Percentiles rank a stretch among this genome's conserved stretches.
phyloP scores from a whole-genome alignment of 2,329 filamentous ascomycete species.

The Lasiodiplodia sp. region DNA sequence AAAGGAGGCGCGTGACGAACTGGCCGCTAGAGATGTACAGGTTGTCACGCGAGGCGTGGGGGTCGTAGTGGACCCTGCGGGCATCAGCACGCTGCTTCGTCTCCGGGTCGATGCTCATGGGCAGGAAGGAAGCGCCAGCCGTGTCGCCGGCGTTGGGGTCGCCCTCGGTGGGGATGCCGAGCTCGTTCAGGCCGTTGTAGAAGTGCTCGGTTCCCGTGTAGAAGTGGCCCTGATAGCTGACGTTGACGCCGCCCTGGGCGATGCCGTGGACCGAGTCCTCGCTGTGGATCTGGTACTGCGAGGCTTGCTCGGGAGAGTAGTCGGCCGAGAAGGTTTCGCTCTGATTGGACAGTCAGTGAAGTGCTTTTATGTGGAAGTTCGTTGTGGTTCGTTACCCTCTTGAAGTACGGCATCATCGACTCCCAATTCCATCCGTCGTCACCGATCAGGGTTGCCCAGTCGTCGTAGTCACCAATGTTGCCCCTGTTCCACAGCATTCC shows the following conservation, averaged over 20 bases:
- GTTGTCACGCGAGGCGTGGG: slow-evolving; percentile 38
- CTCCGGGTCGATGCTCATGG: slow-evolving; percentile 40
- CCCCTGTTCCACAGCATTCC: slow-evolving; percentile 30
- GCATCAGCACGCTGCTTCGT: slow-evolving; percentile 38
- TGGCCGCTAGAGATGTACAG: slow-evolving; percentile 31
- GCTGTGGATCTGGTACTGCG: slow-evolving; percentile 38
- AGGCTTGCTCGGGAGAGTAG: slow-evolving; percentile 33
- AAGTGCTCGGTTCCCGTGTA: slow-evolving; percentile 34
- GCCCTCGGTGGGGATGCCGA: slow-evolving; percentile 19
- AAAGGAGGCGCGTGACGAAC: slow-evolving; percentile 27
- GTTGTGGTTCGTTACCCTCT: slow-evolving; percentile 34
- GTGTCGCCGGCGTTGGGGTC: slow-evolving; percentile 16
- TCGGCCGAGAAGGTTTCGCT: slow-evolving; percentile 38
- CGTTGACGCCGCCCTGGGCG: slow-evolving; percentile 35
- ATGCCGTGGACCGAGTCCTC: slow-evolving; percentile 36
- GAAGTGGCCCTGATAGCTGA: slow-evolving; percentile 38
- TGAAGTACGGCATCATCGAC: slow-evolving; percentile 41
- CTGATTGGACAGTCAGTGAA: slow-evolving; percentile 26
- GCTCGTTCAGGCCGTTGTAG: slow-evolving; percentile 33
- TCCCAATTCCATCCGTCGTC: slow-evolving; percentile 40
- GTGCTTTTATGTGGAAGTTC: neutral
- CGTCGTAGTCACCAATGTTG: slow-evolving; percentile 31
- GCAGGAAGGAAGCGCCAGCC: slow-evolving; percentile 24
- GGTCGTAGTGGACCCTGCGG: slow-evolving; percentile 42
- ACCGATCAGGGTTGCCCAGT: slow-evolving; percentile 31